Evolutionary conservation across 768 basidiomycete species (phyloP).

Genomic region (Lentinula sp.): DNA sequence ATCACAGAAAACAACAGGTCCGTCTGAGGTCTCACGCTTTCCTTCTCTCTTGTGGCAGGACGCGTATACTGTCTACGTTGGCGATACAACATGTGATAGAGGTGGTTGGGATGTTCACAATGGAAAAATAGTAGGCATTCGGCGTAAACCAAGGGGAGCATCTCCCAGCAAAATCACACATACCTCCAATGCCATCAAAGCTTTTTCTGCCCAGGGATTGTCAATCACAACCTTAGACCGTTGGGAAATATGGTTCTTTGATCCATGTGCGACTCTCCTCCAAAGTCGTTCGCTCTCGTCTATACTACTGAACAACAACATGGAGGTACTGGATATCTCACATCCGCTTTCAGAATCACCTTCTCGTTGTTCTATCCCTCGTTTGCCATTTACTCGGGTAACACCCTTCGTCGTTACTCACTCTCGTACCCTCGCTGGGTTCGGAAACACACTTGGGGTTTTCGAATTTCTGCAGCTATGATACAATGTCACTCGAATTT

Average conservation of each 20-base stretch:
- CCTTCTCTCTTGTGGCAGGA: slow-evolving; percentile 49
- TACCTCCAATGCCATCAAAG: not conserved
- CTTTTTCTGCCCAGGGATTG: slow-evolving; percentile 34
- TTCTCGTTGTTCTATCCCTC: slow-evolving; percentile 29
- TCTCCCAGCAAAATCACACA: not conserved
- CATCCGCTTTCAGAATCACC: slow-evolving; percentile 15
- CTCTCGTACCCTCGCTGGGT: slow-evolving; percentile 58
- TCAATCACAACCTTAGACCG: slow-evolving; percentile 63
- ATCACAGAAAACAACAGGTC: slow-evolving; percentile 11
- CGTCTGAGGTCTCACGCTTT: slow-evolving; percentile 16
- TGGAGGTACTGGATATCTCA: slow-evolving; percentile 5
- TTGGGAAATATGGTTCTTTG: slow-evolving; percentile 83
- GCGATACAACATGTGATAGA: slow-evolving; percentile 61
- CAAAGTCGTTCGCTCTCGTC: slow-evolving; percentile 48
- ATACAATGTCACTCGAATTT: not conserved
- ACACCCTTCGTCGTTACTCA: slow-evolving; percentile 48
- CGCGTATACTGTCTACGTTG: slow-evolving; percentile 46
- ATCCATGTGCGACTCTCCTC: slow-evolving; percentile 42
- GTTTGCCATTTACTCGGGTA: slow-evolving; percentile 78
- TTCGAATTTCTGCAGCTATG: slow-evolving; percentile 30
- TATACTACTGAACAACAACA: slow-evolving; percentile 25
- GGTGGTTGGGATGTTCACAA: slow-evolving; percentile 70
- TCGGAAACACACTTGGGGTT: slow-evolving; percentile 72
- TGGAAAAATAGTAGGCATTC: slow-evolving; percentile 60
- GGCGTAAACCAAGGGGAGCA: slow-evolving; percentile 49